Percentiles rank a stretch among this genome's conserved stretches.
Evolutionary conservation across 768 basidiomycete species (phyloP).

Genomic region (Pleurotus citrinopileatus): DNA sequence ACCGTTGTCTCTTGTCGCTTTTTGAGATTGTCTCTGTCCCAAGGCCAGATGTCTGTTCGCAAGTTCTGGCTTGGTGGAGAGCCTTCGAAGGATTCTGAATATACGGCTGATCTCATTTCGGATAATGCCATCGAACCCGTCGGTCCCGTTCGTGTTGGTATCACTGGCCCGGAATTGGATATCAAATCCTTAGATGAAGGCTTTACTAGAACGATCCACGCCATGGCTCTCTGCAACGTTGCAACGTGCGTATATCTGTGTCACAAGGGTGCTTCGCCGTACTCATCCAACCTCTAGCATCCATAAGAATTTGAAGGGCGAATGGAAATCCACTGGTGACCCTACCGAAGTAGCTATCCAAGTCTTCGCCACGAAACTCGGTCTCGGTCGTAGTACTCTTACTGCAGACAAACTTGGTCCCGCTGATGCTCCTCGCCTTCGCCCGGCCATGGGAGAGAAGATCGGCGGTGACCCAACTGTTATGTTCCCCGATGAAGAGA

Average conservation of each 20-base stretch:
- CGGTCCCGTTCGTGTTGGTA: constrained; percentile 23
- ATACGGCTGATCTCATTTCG: constrained; percentile 26
- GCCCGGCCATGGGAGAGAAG: constrained; percentile 25
- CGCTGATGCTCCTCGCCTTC: constrained; percentile 20
- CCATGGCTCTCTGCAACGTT: constrained; percentile 34
- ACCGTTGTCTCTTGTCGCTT: neutral
- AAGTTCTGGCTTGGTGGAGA: constrained; percentile 36
- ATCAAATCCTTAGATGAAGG: constrained; percentile 17
- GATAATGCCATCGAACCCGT: constrained; percentile 31
- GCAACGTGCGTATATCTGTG: constrained; percentile 25
- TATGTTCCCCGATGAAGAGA: constrained; percentile 19
- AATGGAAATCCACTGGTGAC: constrained; percentile 49
- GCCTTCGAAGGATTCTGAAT: constrained; percentile 21
- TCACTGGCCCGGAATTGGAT: constrained; percentile 20
- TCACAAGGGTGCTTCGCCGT: too few relatives aligned
- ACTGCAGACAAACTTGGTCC: constrained; percentile 22
- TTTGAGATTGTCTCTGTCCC: neutral
- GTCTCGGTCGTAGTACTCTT: constrained; percentile 34
- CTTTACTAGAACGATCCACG: constrained; percentile 24
- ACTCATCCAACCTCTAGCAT: too few relatives aligned
- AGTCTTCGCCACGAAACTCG: constrained; percentile 49
- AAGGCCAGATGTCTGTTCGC: constrained; percentile 39
- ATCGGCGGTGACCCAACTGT: neutral
- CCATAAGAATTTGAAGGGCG: constrained; percentile 35
- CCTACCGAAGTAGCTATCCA: constrained; percentile 56